Evolutionary conservation across 1,139 yeast species (phyloP).

Genomic region (Diutina pseudorugosa): DNA sequence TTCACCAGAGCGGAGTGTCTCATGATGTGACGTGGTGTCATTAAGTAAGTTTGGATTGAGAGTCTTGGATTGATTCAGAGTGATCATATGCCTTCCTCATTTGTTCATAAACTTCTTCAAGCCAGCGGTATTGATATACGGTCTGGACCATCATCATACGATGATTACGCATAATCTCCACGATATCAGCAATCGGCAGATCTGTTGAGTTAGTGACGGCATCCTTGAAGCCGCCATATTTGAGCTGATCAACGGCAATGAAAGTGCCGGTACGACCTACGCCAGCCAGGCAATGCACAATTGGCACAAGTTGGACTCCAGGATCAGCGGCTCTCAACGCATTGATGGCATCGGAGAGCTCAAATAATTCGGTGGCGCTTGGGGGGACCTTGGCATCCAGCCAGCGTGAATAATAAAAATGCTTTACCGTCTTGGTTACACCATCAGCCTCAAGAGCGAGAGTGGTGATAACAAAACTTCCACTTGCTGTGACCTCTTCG

Average conservation of each 20-base stretch:
- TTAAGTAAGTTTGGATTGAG: background rate
- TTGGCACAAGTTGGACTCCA: constrained; percentile 17
- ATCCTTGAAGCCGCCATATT: constrained; percentile 9
- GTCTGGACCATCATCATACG: constrained; percentile 65
- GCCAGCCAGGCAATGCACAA: constrained; percentile 77
- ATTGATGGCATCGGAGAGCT: constrained; percentile 6
- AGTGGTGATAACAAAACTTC: constrained; percentile 18
- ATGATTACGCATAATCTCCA: constrained; percentile 35
- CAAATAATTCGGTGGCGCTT: constrained; percentile 12
- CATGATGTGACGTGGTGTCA: background rate
- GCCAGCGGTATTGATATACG: constrained; percentile 38
- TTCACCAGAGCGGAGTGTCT: background rate
- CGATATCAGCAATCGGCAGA: constrained; percentile 9
- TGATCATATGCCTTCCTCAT: background rate
- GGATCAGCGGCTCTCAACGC: background rate
- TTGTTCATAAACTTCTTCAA: constrained; percentile 17
- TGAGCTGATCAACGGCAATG: constrained; percentile 50
- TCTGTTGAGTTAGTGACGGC: background rate
- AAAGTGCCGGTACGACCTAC: constrained; percentile 79
- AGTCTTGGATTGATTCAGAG: background rate
- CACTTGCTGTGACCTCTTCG: constrained; percentile 12
- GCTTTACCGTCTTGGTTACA: constrained; percentile 31
- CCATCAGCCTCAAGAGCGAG: constrained; percentile 14
- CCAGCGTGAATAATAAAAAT: constrained; percentile 46
- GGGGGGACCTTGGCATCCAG: constrained; percentile 40